Conservation (phyloP, 257 asterid genomes). For the Nicotiana obtusifolia region DNA sequence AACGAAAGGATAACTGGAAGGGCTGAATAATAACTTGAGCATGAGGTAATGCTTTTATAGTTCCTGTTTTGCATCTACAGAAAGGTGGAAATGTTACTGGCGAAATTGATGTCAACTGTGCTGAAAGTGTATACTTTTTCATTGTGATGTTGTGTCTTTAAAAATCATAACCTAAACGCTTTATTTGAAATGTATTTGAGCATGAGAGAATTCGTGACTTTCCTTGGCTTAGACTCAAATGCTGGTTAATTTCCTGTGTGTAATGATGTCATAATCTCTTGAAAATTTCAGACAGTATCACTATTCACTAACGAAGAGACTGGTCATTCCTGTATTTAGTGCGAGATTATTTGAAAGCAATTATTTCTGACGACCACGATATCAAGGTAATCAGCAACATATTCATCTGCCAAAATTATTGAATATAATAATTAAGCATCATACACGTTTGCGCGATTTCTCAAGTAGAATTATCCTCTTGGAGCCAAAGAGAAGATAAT, state of each 20-base stretch:
- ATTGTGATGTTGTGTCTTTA: background rate
- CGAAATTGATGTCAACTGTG: background rate
- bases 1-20: constrained; percentile 70
- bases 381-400: background rate
- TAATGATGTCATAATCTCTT: background rate
- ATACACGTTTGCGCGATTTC: too few relatives aligned
- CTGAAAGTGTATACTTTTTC: background rate
- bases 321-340: background rate
- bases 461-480: too few relatives aligned
- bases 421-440: too few relatives aligned
- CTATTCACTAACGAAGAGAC: background rate
- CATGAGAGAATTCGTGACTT: background rate
- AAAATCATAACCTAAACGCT: background rate
- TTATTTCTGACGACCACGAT: background rate
- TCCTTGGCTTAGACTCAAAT: background rate
- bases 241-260: background rate
- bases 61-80: background rate
- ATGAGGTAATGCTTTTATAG: background rate
- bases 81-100: background rate
- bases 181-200: background rate
- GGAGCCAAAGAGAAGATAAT: too few relatives aligned
- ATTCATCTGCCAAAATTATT: background rate
- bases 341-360: background rate
- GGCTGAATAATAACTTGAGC: background rate
- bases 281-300: background rate